Conservation (phyloP, 257 asterid genomes). For the Solanum ossicruentum region DNA sequence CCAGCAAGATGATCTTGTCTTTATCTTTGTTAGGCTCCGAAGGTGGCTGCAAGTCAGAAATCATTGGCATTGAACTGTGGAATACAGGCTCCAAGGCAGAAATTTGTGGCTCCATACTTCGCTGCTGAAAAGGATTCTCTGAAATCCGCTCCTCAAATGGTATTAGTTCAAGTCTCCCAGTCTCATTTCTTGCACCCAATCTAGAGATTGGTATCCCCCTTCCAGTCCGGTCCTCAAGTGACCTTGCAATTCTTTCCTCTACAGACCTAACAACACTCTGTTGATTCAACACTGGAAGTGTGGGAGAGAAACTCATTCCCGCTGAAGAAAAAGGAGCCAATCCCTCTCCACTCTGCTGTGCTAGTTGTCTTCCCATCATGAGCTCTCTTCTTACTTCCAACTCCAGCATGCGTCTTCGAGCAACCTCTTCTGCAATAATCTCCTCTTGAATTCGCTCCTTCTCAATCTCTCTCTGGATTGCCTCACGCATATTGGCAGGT, state of each 20-base stretch:
- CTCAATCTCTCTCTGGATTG: conserved; percentile 21
- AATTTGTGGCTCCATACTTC: conserved; percentile 7
- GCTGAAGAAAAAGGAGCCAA: conserved; percentile 10
- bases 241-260: conserved; percentile 17
- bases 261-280: conserved; percentile 13
- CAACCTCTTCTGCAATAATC: conserved; percentile 33
- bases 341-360: conserved; percentile 8
- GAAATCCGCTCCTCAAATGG: conserved; percentile 22
- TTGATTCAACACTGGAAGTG: conserved; percentile 1
- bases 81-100: conserved; percentile 9
- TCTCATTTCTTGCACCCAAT: conserved; percentile 9
- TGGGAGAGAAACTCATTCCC: conserved; percentile 2
- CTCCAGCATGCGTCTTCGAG: conserved; percentile 39
- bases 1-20: conserved; percentile 29
- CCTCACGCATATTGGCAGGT: conserved; percentile 8
- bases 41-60: conserved; percentile 10
- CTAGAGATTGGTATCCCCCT: not conserved
- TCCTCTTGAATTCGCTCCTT: conserved; percentile 44
- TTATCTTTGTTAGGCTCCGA: conserved; percentile 12
- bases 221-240: conserved; percentile 12
- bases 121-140: conserved; percentile 2
- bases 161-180: conserved; percentile 4
- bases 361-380: conserved; percentile 33
- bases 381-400: conserved; percentile 55
- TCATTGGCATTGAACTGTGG: conserved; percentile 4